Evolutionary conservation across 495 filamentous ascomycete species (phyloP).

Genomic region (Xylaria nigripes): DNA sequence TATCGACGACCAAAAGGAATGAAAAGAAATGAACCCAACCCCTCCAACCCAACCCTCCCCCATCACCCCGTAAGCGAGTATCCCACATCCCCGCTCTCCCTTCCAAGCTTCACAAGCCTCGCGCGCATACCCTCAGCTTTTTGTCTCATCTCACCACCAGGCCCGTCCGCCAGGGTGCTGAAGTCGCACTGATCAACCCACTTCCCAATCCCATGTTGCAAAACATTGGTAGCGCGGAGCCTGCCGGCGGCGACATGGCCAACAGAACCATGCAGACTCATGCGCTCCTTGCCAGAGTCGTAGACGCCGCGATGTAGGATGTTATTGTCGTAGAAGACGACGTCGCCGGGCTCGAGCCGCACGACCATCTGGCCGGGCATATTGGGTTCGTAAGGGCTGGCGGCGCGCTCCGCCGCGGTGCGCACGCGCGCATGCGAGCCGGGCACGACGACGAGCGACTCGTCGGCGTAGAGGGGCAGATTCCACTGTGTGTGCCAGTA

Average conservation of each 20-base stretch:
- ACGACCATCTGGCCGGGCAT: slow-evolving; percentile 59
- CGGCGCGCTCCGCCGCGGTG: slow-evolving; percentile 55
- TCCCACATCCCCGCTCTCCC: slow-evolving; percentile 49
- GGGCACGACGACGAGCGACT: slow-evolving; percentile 59
- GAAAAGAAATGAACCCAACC: background rate
- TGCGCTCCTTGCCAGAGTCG: slow-evolving; percentile 46
- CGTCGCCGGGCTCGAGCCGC: slow-evolving; percentile 57
- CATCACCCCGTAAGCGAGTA: slow-evolving; percentile 37
- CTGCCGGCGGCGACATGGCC: slow-evolving; percentile 48
- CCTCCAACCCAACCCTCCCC: too few relatives aligned
- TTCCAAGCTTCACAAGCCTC: slow-evolving; percentile 52
- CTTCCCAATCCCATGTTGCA: slow-evolving; percentile 76
- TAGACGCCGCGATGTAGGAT: slow-evolving; percentile 80
- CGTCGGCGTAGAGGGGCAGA: slow-evolving; percentile 55
- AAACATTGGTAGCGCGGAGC: slow-evolving; percentile 62
- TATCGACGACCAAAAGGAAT: background rate
- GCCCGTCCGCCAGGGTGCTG: slow-evolving; percentile 24
- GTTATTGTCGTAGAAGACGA: slow-evolving; percentile 83
- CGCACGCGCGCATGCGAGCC: slow-evolving; percentile 59
- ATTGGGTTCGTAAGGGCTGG: slow-evolving; percentile 46
- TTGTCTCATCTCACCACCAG: slow-evolving; percentile 39
- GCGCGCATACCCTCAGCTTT: slow-evolving; percentile 48
- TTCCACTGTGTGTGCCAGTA: slow-evolving; percentile 64
- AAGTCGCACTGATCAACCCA: slow-evolving; percentile 58
- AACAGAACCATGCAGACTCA: slow-evolving; percentile 78